Base-by-base conservation (phyloP, 106 monocot species). In the Chionographis japonica region DNA sequence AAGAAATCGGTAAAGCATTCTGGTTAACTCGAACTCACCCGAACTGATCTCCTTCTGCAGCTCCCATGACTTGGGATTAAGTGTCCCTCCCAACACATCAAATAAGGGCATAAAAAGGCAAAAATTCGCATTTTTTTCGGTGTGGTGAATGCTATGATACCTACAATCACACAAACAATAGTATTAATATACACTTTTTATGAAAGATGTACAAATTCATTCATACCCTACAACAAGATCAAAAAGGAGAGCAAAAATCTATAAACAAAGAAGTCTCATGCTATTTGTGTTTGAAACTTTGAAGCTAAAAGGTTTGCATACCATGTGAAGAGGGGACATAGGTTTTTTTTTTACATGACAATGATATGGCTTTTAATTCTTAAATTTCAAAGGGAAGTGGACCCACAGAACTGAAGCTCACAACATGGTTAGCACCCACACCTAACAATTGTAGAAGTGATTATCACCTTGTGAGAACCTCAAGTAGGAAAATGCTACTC, bases 41-140 rank as follows among this genome's bases (percentile, higher is more conserved):
- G 68, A 66, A 41, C 79, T 68, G 52, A 81, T 83, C 75, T 76
- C 83, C 68, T 75, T 88, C 54, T 91, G 91, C 49, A 88, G 58
- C 37, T 74, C 61, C 98, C 98, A 98, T 49, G 98, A 85, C 41
- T 88, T 85, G 20, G 27, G 16, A 54, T 93, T 77, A 16, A 98
- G 54, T 13, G 98, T 93, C 35, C 77, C 75, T 15, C 98, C 92
- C 37, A 98, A 40, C 2, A 58, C 60, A 80, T 98, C 98, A 66
- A 90, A 98, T 3, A 93, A 37, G 38, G 98, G 98, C 98, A 98
- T 93, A 70, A 98, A 98, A 36, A 98, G 90, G 87, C 93, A 98
- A 74, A 81, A 93, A 67, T 98, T 98, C 37, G 79, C 80, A 69
- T 79, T 60, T 66, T 79, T 78, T 60, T 93, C 83, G 37, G 13